Percentiles rank a stretch among this genome's conserved stretches.
Evolutionary conservation across 2,329 filamentous ascomycete genomes (phyloP).

Genomic region (Fusarium sp.): DNA sequence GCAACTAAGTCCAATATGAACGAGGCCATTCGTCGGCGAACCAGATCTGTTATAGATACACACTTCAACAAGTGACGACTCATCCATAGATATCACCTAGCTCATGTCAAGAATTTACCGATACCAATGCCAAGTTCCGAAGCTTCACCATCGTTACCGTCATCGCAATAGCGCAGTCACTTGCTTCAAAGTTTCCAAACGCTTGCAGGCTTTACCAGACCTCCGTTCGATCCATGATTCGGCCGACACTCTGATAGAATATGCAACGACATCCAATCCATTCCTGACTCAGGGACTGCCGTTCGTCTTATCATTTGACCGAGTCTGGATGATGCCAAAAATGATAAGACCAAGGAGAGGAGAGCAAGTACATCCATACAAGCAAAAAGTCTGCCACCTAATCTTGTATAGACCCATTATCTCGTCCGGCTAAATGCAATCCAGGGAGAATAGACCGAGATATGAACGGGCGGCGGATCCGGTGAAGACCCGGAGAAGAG

Average conservation of each 20-base stretch:
- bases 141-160: conserved; percentile 12
- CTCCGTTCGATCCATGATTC: conserved; percentile 12
- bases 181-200: not conserved
- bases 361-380: not conserved
- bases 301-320: conserved; percentile 17
- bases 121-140: not conserved
- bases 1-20: not conserved
- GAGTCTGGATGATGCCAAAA: not conserved
- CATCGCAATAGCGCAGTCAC: not conserved
- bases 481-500: conserved; percentile 33
- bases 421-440: conserved; percentile 42
- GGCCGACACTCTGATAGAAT: conserved; percentile 11
- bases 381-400: conserved; percentile 20
- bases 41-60: not conserved
- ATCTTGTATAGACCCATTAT: conserved; percentile 27
- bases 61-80: conserved; percentile 1
- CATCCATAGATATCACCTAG: not conserved
- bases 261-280: conserved; percentile 8
- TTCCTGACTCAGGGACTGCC: not conserved
- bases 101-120: not conserved
- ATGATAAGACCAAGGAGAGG: not conserved
- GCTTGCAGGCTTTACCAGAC: conserved; percentile 1
- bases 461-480: conserved; percentile 43
- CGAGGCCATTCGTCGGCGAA: not conserved
- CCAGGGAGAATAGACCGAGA: conserved; percentile 39